Conservation (phyloP, 2,329 filamentous ascomycete genomes). For the Ophiobolus disseminans region DNA sequence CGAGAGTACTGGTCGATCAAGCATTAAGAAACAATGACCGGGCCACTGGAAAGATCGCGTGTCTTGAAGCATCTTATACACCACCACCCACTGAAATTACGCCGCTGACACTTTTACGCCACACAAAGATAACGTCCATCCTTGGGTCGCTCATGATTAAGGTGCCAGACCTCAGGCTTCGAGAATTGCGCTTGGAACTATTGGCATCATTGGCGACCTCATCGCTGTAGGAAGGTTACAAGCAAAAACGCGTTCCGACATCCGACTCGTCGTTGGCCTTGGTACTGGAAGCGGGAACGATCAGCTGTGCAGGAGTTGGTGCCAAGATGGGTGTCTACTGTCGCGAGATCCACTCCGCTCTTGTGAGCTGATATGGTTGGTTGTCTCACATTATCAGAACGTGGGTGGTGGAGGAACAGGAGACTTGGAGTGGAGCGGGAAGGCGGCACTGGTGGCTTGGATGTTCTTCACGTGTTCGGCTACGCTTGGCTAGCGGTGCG, state of each 20-base stretch:
- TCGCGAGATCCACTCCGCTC: constrained; percentile 2
- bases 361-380: constrained; percentile 7
- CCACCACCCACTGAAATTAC: too few relatives aligned
- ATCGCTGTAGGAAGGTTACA: constrained; percentile 27
- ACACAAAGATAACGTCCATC: constrained; percentile 29
- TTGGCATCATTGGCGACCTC: constrained; percentile 30
- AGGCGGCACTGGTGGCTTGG: constrained; percentile 16
- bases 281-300: constrained; percentile 6
- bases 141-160: constrained; percentile 3
- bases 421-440: constrained; percentile 17
- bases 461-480: constrained; percentile 18
- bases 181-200: constrained; percentile 19
- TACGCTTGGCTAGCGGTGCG: constrained; percentile 12
- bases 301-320: constrained; percentile 15
- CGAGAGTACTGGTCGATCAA: background rate
- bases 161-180: background rate
- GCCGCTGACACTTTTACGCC: too few relatives aligned
- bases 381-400: background rate
- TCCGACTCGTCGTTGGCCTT: constrained; percentile 25
- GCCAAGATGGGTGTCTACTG: too few relatives aligned
- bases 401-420: background rate
- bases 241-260: constrained; percentile 25
- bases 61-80: constrained; percentile 26
- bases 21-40: constrained; percentile 1
- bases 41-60: constrained; percentile 2